Conservation (phyloP, 306 rosid genomes). For the Ceratonia siliqua region DNA sequence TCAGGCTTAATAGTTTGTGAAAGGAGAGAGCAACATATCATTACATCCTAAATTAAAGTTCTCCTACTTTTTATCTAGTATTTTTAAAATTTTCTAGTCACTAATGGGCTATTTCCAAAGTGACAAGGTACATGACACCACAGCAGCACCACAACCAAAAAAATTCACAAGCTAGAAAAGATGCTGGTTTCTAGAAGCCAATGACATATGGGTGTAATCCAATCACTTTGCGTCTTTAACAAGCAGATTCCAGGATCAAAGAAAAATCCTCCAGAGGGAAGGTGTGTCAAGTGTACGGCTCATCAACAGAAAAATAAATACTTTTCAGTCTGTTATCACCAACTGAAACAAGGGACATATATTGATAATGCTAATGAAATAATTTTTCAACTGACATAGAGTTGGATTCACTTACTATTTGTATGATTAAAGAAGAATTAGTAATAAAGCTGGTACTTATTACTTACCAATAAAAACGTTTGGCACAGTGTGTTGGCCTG, state of each 20-base stretch:
- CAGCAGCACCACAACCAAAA: neutral
- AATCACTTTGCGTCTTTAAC: neutral
- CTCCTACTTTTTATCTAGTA: too few relatives aligned
- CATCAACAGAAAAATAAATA: neutral
- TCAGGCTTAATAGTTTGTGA: neutral
- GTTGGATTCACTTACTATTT: neutral
- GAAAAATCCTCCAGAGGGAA: neutral
- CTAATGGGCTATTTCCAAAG: neutral
- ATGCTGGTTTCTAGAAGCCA: neutral
- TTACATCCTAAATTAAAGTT: neutral
- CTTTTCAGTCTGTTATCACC: neutral
- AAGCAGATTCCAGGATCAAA: neutral
- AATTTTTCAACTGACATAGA: neutral
- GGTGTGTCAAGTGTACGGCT: neutral
- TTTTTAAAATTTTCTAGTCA: too few relatives aligned
- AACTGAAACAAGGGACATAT: neutral
- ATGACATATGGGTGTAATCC: neutral
- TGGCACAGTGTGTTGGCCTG: slow-evolving; percentile 96
- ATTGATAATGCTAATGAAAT: neutral
- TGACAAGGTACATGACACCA: neutral
- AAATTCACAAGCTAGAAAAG: neutral
- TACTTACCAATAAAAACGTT: slow-evolving; percentile 86
- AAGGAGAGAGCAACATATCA: neutral
- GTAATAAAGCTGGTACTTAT: slow-evolving; percentile 44
- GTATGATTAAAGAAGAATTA: neutral